Percentiles rank a stretch among this genome's conserved stretches.
Conservation (phyloP, 1,284 basidiomycete genomes). For the Cryptococcus sp. region DNA sequence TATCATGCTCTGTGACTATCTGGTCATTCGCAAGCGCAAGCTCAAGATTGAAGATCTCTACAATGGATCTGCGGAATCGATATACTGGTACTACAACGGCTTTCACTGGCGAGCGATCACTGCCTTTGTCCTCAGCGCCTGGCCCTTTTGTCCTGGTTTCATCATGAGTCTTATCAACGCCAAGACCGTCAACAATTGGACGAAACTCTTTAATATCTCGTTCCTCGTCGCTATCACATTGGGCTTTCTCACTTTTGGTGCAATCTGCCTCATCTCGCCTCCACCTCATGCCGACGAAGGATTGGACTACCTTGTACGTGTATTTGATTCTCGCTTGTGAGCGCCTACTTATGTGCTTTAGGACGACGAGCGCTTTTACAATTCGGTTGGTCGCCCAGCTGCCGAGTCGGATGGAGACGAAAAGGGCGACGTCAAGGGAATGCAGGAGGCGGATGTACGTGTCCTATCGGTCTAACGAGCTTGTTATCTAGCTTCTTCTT, state of each 20-base stretch:
- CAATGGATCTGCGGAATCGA: constrained; percentile 11
- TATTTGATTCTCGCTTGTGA: no score
- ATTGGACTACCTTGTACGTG: constrained; percentile 9
- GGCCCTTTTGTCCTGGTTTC: constrained; percentile 23
- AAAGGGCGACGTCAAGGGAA: constrained; percentile 1
- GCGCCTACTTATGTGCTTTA: neutral
- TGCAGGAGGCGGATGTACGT: neutral
- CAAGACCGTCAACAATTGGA: constrained; percentile 14
- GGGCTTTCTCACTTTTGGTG: constrained; percentile 12
- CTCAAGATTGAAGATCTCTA: constrained; percentile 41
- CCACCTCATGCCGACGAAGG: constrained; percentile 10
- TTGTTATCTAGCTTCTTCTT: no score
- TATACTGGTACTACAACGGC: constrained; percentile 29
- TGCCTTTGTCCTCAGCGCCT: constrained; percentile 16
- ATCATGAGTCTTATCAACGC: constrained; percentile 17
- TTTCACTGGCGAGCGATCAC: constrained; percentile 28
- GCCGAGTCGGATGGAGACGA: neutral
- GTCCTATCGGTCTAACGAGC: neutral
- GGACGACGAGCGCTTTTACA: constrained; percentile 9
- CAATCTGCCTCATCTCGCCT: constrained; percentile 14
- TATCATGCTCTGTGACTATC: constrained; percentile 47
- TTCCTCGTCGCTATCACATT: constrained; percentile 21
- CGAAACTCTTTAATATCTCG: constrained; percentile 26
- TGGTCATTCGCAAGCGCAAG: constrained; percentile 39
- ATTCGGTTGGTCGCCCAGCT: constrained; percentile 4